Evolutionary conservation across 1,284 basidiomycete species (phyloP), one percentile per base, ranked within the genome.

Genomic region (Retiboletus flavoniger): DNA sequence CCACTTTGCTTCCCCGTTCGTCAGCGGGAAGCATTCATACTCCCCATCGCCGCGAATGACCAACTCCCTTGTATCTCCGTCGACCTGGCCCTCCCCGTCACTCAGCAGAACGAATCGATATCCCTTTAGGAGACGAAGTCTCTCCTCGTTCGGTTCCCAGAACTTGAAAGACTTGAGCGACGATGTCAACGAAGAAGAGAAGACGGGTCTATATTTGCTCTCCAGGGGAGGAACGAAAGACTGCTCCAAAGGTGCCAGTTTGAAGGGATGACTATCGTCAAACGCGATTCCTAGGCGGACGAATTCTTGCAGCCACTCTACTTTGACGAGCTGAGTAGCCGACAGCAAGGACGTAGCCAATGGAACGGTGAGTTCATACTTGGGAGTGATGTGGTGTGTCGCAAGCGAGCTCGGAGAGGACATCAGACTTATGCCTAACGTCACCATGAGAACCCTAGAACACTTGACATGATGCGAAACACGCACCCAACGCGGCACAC

Each of bases 111-210:
- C 62, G 59, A 89, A 85, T 9, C 82, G 74, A 57, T 75, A 77
- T 0, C 68, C 67, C 7, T 69, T 65, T 21, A 90, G 75, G 58
- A 90, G 72, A 43, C 75, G 73, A 10, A 79, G 57, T 13, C 87
- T 76, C 52, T 75, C 80, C 62, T 84, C 83, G 53, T 83, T 83
- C 0, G 82, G 81, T 55, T 84, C 79, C 88, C 87, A 90, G 3
- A 79, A 68, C 19, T 73, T 76, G 62, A 79, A 73, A 1, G 69
- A 72, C 64, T 83, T 83, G 38, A 85, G 72, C 2, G 72, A 59
- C 0, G 76, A 51, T 0, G 76, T 67, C 0, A 89, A 70, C 2
- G 75, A 67, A 1, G 80, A 69, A 3, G 80, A 75, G 57, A 85
- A 85, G 0, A 66, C 54, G 0, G 88, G 88, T 11, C 80, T 77